phyloP scores from a whole-genome alignment of 108 stramenopile genomes.

The Aurantiochytrium sp. region DNA sequence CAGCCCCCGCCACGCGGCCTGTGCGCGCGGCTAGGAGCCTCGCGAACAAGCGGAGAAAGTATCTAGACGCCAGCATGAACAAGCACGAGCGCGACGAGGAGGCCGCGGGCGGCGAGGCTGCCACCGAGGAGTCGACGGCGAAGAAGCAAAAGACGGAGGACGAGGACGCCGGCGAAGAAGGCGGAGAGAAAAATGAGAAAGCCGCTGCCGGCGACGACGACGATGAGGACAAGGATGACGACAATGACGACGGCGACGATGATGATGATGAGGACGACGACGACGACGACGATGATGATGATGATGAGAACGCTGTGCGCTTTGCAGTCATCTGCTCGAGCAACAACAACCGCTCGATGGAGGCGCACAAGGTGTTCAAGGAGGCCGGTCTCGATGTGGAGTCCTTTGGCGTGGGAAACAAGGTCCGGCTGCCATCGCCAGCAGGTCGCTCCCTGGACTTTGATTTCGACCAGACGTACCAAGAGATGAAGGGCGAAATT shows the following conservation, averaged over 20 bases:
- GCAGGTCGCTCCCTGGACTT: background rate
- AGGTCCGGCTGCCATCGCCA: constrained; percentile 10
- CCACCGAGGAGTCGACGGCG: background rate
- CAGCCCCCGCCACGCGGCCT: too few species aligned
- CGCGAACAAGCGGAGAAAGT: too few species aligned
- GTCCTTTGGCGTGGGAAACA: constrained; percentile 17
- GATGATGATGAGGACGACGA: background rate
- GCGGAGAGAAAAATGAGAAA: background rate
- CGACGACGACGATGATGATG: background rate
- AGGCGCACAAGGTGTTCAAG: background rate
- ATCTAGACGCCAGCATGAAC: background rate
- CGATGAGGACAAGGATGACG: background rate
- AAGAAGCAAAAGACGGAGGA: background rate
- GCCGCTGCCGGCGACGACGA: background rate
- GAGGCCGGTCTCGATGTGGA: background rate
- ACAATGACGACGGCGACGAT: background rate
- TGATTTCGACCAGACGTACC: background rate
- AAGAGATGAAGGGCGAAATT: background rate
- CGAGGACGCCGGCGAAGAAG: background rate
- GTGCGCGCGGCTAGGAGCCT: too few species aligned
- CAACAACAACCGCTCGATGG: background rate
- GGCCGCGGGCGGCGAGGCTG: background rate
- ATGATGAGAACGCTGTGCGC: background rate
- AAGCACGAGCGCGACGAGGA: background rate
- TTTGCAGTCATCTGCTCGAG: background rate